Conservation (phyloP, 257 asterid species). For the Nicotiana tabacum region DNA sequence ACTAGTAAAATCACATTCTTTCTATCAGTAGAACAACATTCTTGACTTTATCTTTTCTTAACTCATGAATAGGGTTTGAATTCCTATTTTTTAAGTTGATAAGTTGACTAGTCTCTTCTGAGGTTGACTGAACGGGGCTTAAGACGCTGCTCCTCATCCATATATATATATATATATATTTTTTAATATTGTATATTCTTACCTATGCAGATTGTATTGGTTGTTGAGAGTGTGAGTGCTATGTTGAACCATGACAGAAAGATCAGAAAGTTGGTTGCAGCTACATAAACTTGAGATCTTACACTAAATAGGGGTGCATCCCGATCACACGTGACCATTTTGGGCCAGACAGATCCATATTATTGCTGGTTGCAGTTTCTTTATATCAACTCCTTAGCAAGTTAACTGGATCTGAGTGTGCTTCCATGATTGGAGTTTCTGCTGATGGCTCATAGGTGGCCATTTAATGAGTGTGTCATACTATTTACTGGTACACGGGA, state of each 20-base stretch:
- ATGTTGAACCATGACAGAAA: conserved; percentile 83
- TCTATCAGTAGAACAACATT: background rate
- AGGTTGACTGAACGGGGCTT: background rate
- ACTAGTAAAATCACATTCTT: background rate
- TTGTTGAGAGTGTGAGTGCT: conserved; percentile 81
- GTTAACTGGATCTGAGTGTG: background rate
- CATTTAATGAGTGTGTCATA: background rate
- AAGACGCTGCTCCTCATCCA: background rate
- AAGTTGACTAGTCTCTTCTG: background rate
- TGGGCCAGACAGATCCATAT: background rate
- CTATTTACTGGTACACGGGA: background rate
- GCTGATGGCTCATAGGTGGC: background rate
- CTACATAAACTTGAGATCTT: conserved; percentile 25
- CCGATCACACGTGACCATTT: background rate
- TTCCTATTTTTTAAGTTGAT: background rate
- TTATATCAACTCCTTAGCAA: background rate
- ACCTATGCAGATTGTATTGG: conserved; percentile 59
- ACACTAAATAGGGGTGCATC: background rate
- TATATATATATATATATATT: background rate
- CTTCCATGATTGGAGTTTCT: background rate
- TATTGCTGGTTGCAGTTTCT: background rate
- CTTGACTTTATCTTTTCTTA: background rate
- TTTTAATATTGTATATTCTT: background rate
- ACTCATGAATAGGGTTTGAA: background rate
- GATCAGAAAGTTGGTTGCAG: conserved; percentile 49